Percentiles rank a stretch among this genome's conserved stretches.
These are phyloP conservation scores for Pichia heedii DNA, from an alignment of 805 yeast genomes.

Conservation along the genomic window DNA sequence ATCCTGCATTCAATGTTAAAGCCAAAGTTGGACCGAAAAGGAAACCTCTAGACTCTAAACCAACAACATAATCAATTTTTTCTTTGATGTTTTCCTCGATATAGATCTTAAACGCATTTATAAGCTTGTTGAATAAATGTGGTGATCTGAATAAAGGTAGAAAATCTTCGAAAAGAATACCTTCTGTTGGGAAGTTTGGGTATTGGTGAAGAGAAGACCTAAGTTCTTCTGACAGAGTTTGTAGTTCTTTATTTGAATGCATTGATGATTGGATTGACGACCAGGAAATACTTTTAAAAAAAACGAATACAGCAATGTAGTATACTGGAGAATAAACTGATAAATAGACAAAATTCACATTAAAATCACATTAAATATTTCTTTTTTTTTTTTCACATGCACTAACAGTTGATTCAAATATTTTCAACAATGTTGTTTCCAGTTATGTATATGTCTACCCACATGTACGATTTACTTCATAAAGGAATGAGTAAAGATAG, in stretches of 20 bases:
- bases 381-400: too few relatives aligned
- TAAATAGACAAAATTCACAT: too few relatives aligned
- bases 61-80: conserved; percentile 77
- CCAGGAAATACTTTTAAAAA: too few relatives aligned
- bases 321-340: too few relatives aligned
- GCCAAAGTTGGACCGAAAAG: conserved; percentile 95
- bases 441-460: too few relatives aligned
- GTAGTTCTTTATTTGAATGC: conserved; percentile 18
- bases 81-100: conserved; percentile 46
- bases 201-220: conserved; percentile 59
- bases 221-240: conserved; percentile 34
- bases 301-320: too few relatives aligned
- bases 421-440: too few relatives aligned
- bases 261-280: background rate
- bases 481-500: too few relatives aligned
- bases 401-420: too few relatives aligned
- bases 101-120: conserved; percentile 73
- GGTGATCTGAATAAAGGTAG: conserved; percentile 89
- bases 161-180: conserved; percentile 91
- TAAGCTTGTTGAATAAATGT: conserved; percentile 64
- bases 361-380: too few relatives aligned
- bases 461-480: too few relatives aligned
- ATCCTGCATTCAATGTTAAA: conserved; percentile 78
- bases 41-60: conserved; percentile 95
- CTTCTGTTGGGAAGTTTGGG: conserved; percentile 91